These are phyloP conservation scores for Gnaphalium uliginosum DNA, from an alignment of 129 eudicot genomes.

Conservation along the genomic window DNA sequence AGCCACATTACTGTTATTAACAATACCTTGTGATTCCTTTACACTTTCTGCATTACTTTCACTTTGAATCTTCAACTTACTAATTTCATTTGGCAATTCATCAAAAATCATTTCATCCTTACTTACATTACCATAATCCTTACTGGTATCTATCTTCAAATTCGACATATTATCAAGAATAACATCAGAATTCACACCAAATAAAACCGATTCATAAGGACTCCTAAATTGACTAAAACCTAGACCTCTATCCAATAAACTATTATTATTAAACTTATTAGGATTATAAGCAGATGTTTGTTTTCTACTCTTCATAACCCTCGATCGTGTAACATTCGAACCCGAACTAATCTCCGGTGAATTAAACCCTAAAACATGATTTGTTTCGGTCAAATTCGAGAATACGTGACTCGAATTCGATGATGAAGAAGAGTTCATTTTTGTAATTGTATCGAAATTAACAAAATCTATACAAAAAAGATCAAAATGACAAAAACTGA, in stretches of 20 bases:
- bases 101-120: conserved; percentile 21
- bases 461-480: background rate
- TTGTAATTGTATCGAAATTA: background rate
- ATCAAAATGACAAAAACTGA: conserved; percentile 1
- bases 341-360: conserved; percentile 40
- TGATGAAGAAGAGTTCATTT: conserved; percentile 37
- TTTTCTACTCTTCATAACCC: conserved; percentile 50
- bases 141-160: conserved; percentile 41
- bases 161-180: conserved; percentile 50
- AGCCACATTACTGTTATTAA: conserved; percentile 24
- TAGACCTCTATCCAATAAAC: conserved; percentile 22
- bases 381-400: conserved; percentile 19
- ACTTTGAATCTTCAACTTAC: conserved; percentile 47
- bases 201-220: conserved; percentile 21
- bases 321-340: conserved; percentile 43
- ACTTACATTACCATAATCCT: conserved; percentile 21
- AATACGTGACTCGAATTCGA: conserved; percentile 36
- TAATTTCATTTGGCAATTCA: conserved; percentile 47
- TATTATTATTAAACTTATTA: conserved; percentile 4
- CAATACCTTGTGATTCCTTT: background rate
- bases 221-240: conserved; percentile 43
- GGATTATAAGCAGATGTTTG: conserved; percentile 37
- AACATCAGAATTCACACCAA: conserved; percentile 20
- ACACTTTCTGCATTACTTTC: conserved; percentile 18
- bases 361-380: conserved; percentile 43